Percentiles rank a stretch among this genome's conserved stretches.
Conservation (phyloP, 2,329 filamentous ascomycete genomes). For the Paracamarosporium sp. region DNA sequence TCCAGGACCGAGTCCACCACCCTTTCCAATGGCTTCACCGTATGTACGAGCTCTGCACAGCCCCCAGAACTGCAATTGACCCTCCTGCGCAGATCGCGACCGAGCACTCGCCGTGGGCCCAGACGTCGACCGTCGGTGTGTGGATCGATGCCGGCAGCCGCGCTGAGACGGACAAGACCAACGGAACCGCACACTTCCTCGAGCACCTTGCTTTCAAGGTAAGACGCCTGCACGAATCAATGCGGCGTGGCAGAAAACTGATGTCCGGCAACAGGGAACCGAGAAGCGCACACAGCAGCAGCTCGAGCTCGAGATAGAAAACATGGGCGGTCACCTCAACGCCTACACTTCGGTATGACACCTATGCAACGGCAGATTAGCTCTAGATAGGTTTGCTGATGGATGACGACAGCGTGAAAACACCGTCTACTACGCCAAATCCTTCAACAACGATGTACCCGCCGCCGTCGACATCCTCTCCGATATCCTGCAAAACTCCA, state of each 20-base stretch:
- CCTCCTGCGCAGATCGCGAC: conserved; percentile 78
- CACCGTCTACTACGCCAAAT: conserved; percentile 99
- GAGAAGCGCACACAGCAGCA: conserved; percentile 94
- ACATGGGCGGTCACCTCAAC: conserved; percentile 99
- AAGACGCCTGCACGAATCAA: conserved; percentile 29
- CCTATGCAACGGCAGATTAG: not conserved
- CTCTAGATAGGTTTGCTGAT: conserved; percentile 28
- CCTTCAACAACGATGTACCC: conserved; percentile 97
- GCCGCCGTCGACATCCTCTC: conserved; percentile 97
- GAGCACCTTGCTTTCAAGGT: conserved; percentile 99
- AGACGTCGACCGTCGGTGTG: conserved; percentile 97
- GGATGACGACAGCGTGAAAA: conserved; percentile 80
- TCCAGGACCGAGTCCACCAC: conserved; percentile 95
- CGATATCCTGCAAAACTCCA: conserved; percentile 99
- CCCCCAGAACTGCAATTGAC: conserved; percentile 40
- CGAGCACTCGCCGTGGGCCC: conserved; percentile 96
- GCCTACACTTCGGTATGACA: conserved; percentile 93
- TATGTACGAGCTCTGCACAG: conserved; percentile 53
- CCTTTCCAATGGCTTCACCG: conserved; percentile 95
- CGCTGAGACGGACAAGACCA: conserved; percentile 97
- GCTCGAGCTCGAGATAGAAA: conserved; percentile 99
- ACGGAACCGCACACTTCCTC: conserved; percentile 98
- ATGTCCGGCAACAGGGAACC: conserved; percentile 71
- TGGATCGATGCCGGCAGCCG: conserved; percentile 99
- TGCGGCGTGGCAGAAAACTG: conserved; percentile 25